Base-by-base conservation (phyloP, 2,329 filamentous ascomycete species). In the Exophiala alcalophila region DNA sequence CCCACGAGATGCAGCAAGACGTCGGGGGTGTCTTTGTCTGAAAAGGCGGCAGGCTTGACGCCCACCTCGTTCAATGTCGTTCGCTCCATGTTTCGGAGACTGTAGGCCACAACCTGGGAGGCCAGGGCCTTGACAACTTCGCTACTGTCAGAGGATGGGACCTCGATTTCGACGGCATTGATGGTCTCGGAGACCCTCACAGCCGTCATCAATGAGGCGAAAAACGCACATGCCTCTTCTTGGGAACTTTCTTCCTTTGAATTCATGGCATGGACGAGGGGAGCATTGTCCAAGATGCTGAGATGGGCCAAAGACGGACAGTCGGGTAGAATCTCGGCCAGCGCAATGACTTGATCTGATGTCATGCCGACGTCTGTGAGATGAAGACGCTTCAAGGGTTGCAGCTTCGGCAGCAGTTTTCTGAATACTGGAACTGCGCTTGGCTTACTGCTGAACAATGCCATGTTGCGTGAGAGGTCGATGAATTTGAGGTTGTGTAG, bases 91-190 rank as follows among this genome's bases (percentile, higher is more conserved):
- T 98, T 98, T 44, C 86, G 81, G 49, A 98, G 74, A 50, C 86
- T 95, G 64, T 96, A 96, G 0, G 88, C 91, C 29, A 96, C 83
- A n/a, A 95, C 85, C 63, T 95, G 90, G 59, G 91, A 94, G 1
- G 89, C 90, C 55, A 96, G 74, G 3, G 89, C 90, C 64, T 89
- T 94, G 57, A 96, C 86, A 16, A 96, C 79, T 61, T 96, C 92
- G 40, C 85, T 87, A n/a, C 84, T 86, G 42, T 87, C 81, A 15
- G 81, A 73, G 21, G 76, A 81, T 1, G 91, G 92, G 2, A 94
- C 82, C 56, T 97, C 90, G 45, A 97, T 86, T 60, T 97, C 92
- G 47, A 98, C 78, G 45, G 88, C 91, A 20, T 97, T 81, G 21
- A 98, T 76, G 10, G 84, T 86, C 36, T 80, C 78, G 1, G 89